Evolutionary conservation across 2,329 filamentous ascomycete genomes (phyloP), one percentile per base, ranked within the genome.

Genomic region (Calonectria naviculata): DNA sequence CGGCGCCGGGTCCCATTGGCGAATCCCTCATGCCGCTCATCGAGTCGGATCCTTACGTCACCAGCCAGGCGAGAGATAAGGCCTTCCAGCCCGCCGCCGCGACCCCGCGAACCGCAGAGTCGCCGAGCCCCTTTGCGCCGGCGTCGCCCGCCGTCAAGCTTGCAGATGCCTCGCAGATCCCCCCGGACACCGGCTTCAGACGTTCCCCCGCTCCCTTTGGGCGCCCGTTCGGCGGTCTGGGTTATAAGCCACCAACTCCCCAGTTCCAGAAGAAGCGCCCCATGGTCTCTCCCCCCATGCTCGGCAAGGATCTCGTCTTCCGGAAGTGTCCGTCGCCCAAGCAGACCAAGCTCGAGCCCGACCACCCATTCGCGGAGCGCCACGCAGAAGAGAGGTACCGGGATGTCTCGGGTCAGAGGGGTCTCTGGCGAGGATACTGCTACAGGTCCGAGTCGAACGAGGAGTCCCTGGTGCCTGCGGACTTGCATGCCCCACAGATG

Each of bases 271-370:
- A 85, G 77, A 85, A 87, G 79, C 88, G 88, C 70, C 83, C 88
- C 74, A 86, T 85, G 26, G 85, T 88, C 77, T 91, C 91, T 71
- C 96, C 96, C 46, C 96, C 96, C 12, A 97, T 98, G 95, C 90
- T 98, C 13, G 96, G 96, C 67, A 85, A 87, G 68, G 93, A 97
- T 75, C 89, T 98, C 66, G 86, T 88, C 29, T 97, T 98, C 81
- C 94, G 95, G 38, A 90, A 89, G 80, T 98, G 95, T 80, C 88
- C 89, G 12, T 98, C 95, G 29, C 96, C 96, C 7, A 93, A 96
- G 81, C 90, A 92, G 66, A 97, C 95, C 19, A 92, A 94, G 78
- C 93, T 97, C 78, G 95, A 97, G 79, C 92, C 93, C 1, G 92
- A 94, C 67, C 93, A 95, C 79, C 89, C 85, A 75, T 90, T 88